A percentile compares a stretch with the other conserved stretches of the same genome.
Evolutionary conservation across 768 basidiomycete genomes (phyloP).

Genomic region (Lepiota venenata): DNA sequence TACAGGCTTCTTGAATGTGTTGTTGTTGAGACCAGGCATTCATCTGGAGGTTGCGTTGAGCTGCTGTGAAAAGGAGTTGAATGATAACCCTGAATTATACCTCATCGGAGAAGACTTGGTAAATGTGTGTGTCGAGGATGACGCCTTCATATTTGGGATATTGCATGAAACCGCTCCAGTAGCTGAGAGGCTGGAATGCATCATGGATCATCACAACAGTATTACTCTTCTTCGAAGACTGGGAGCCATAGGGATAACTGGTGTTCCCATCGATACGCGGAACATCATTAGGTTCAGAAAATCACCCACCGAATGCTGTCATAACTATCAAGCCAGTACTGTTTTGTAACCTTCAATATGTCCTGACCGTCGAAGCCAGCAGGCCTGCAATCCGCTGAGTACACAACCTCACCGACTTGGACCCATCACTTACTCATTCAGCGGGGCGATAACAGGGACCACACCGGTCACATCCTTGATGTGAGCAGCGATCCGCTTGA

Average conservation of each 20-base stretch:
- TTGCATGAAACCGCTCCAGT: slow-evolving; percentile 62
- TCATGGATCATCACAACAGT: slow-evolving; percentile 70
- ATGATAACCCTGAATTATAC: slow-evolving; percentile 31
- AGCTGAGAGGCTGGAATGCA: slow-evolving; percentile 69
- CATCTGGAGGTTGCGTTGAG: slow-evolving; percentile 26
- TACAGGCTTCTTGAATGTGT: slow-evolving; percentile 61
- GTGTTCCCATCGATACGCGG: neutral
- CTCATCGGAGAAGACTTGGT: slow-evolving; percentile 62
- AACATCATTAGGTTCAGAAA: neutral
- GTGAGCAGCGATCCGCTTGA: slow-evolving; percentile 55
- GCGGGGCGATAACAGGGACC: slow-evolving; percentile 63
- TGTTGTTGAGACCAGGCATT: slow-evolving; percentile 37
- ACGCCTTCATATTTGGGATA: slow-evolving; percentile 53
- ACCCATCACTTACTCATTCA: slow-evolving; percentile 60
- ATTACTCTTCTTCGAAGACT: slow-evolving; percentile 46
- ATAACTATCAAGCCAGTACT: slow-evolving; percentile 69
- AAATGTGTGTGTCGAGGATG: slow-evolving; percentile 76
- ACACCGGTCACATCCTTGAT: slow-evolving; percentile 49
- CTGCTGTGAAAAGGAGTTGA: slow-evolving; percentile 4
- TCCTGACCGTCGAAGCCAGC: slow-evolving; percentile 55
- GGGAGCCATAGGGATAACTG: slow-evolving; percentile 31
- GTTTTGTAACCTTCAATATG: slow-evolving; percentile 43
- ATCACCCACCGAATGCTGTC: slow-evolving; percentile 56
- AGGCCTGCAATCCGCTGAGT: slow-evolving; percentile 40
- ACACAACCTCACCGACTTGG: neutral